phyloP scores from a whole-genome alignment of 345 rosid genomes.

The Laguncularia racemosa region DNA sequence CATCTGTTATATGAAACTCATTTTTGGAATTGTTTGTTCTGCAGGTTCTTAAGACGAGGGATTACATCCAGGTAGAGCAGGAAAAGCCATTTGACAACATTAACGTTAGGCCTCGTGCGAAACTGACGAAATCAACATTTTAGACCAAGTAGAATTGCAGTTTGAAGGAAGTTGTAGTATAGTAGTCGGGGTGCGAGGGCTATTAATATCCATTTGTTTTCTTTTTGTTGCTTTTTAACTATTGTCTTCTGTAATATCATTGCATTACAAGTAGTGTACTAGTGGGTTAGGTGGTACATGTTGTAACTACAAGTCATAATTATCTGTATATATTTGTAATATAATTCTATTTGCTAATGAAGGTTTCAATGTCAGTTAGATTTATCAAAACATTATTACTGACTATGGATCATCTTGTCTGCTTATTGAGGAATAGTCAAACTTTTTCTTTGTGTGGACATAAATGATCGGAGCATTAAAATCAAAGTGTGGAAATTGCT shows the following conservation, averaged over 20 bases:
- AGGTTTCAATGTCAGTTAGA: background rate
- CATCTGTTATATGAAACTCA: background rate
- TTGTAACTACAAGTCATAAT: slow-evolving; percentile 1
- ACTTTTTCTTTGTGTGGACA: too few species aligned
- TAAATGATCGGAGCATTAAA: too few species aligned
- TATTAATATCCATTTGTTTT: too few species aligned
- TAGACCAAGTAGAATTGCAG: background rate
- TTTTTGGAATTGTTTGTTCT: background rate
- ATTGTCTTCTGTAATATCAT: slow-evolving; percentile 6
- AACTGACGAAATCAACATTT: slow-evolving; percentile 60
- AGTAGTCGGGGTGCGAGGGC: too few species aligned
- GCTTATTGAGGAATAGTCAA: too few species aligned
- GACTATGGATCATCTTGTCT: too few species aligned
- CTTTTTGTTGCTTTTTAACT: background rate
- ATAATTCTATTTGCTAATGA: slow-evolving; percentile 7
- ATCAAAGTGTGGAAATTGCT: too few species aligned
- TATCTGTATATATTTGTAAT: slow-evolving; percentile 8
- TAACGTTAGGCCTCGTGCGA: slow-evolving; percentile 53
- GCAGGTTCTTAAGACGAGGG: slow-evolving; percentile 93
- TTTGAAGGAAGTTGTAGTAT: slow-evolving; percentile 9
- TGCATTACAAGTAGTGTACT: slow-evolving; percentile 10
- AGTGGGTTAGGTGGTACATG: slow-evolving; percentile 5
- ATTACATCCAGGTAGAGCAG: slow-evolving; percentile 89
- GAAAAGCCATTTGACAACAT: slow-evolving; percentile 58
- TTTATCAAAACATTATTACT: too few species aligned